Base-by-base conservation (phyloP, 768 basidiomycete species). In the Rubroboletus pulcherrimus region DNA sequence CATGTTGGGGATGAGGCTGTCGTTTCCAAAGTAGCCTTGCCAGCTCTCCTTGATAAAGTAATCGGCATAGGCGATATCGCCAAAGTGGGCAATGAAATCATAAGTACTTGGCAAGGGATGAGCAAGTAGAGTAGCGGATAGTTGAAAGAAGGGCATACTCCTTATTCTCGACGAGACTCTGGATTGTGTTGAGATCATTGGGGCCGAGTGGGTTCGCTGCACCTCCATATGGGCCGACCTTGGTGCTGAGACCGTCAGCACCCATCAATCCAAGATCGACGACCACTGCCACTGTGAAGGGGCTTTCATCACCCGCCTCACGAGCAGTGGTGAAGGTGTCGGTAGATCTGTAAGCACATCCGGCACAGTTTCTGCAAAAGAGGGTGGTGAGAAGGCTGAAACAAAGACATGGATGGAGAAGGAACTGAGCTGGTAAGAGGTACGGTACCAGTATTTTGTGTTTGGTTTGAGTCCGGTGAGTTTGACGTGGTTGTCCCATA, bases 11-110 rank as follows among this genome's bases (percentile, higher is more conserved):
- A 68, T 59, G 2, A 67, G 58, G 42, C 61, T 69, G 34, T 65
- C 14, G 21, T 63, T 69, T 5, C 67, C 67, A 41, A 68, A 68
- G 53, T 68, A 69, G 29, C 67, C 67, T 44, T 68, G 11, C 67
- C 67, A 68, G n/a, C 67, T 68, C 39, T 68, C 67, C 14, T 58
- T 61, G 42, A 68, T 65, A 19, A 68, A 67, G 54, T 69, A 69
- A 50, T 69, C 67, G 6, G 67, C 39, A 29, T 67, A 68, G 9
- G 67, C 65, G 9, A 69, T 57, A 45, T 61, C 67, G 5, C 67
- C 67, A 10, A 46, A 60, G 29, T 68, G 67, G 47, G 63, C 67
- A 6, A 69, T 52, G 40, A 67, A 68, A 4, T 69, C 59, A 19
- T 49, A 68, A 10, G 67, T 67, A 15, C 65, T 68, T n/a, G 2